Conservation (phyloP, 2,329 filamentous ascomycete genomes). For the Rhynchosporium secalis region DNA sequence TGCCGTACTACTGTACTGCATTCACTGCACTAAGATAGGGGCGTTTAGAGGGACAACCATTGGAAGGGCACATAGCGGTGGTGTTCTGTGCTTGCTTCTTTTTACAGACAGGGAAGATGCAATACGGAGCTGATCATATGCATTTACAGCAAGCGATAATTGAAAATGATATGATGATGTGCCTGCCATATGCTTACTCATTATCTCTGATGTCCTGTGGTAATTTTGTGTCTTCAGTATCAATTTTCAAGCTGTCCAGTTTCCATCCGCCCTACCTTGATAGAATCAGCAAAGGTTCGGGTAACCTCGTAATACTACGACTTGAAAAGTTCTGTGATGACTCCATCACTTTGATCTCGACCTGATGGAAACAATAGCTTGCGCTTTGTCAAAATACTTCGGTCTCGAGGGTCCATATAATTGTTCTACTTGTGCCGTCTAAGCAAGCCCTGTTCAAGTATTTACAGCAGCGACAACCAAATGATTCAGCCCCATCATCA, state of each 20-base stretch:
- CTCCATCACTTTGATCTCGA: no score
- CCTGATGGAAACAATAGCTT: no score
- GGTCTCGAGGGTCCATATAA: no score
- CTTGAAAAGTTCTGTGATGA: no score
- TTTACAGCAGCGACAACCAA: background rate
- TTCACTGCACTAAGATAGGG: conserved; percentile 11
- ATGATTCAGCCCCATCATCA: background rate
- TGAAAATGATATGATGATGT: background rate
- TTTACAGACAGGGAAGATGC: background rate
- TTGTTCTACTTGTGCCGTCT: no score
- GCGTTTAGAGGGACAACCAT: conserved; percentile 7
- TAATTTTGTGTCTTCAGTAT: background rate
- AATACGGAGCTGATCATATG: background rate
- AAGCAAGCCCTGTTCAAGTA: background rate
- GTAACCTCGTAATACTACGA: no score
- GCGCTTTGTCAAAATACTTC: no score
- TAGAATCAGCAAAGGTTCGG: no score
- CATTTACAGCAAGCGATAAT: conserved; percentile 3
- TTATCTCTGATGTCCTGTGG: background rate
- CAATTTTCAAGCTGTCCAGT: no score
- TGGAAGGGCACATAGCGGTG: conserved; percentile 14
- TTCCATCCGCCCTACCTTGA: no score
- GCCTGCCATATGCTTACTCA: background rate
- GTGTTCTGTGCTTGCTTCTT: conserved; percentile 6
- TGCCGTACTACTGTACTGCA: conserved; percentile 5